Evolutionary conservation across 2,329 filamentous ascomycete genomes (phyloP).

Genomic region (Fusarium pseudoanthophilum): DNA sequence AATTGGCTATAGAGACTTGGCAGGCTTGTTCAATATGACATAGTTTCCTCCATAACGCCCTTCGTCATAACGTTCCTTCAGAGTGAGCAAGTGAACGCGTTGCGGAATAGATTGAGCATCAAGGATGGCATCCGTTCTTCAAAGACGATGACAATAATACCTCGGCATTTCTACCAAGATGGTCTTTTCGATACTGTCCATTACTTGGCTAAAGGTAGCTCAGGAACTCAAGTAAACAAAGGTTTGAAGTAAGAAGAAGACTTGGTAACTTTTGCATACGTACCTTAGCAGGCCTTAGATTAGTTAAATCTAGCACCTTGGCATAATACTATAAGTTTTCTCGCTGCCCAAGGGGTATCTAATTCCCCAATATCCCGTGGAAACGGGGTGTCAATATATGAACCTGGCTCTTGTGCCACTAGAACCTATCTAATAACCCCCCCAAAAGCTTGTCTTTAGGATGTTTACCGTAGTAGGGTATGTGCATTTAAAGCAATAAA

Average conservation of each 20-base stretch:
- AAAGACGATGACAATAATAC: neutral
- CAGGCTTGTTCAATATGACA: conserved; percentile 14
- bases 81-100: too few species aligned
- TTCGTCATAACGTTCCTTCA: too few species aligned
- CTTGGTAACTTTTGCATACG: too few species aligned
- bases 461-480: neutral
- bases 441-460: neutral
- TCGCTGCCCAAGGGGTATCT: too few species aligned
- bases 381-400: neutral
- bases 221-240: too few species aligned
- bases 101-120: neutral
- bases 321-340: too few species aligned
- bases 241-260: too few species aligned
- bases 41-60: neutral
- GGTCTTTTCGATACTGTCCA: neutral
- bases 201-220: too few species aligned
- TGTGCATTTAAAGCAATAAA: neutral
- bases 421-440: neutral
- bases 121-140: rapidly evolving
- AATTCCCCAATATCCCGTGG: too few species aligned
- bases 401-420: neutral
- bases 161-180: too few species aligned
- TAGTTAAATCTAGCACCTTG: too few species aligned
- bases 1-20: conserved; percentile 18
- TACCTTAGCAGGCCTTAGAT: too few species aligned